Percentiles rank a stretch among this genome's conserved stretches.
phyloP scores from a whole-genome alignment of 208 protist genomes.

The Leptomonas seymouri region DNA sequence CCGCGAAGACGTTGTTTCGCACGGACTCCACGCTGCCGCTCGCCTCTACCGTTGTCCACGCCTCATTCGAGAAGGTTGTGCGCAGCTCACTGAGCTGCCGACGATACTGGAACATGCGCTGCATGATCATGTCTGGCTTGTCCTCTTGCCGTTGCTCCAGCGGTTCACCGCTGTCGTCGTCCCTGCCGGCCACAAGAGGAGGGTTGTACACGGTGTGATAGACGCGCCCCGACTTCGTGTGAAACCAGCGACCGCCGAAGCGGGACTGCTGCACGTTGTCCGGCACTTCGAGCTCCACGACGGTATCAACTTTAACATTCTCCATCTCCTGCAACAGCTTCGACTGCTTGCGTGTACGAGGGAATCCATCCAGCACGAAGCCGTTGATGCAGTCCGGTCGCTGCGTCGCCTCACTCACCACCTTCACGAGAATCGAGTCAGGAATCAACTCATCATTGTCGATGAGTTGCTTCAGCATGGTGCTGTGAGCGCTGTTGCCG shows the following conservation, averaged over 20 bases:
- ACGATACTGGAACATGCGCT: conserved; percentile 84
- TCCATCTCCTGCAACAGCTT: conserved; percentile 46
- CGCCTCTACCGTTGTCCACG: conserved; percentile 68
- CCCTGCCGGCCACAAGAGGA: conserved; percentile 77
- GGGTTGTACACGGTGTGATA: conserved; percentile 94
- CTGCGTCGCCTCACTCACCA: conserved; percentile 71
- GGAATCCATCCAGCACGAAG: conserved; percentile 92
- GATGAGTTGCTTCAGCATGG: conserved; percentile 61
- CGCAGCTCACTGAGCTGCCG: conserved; percentile 74
- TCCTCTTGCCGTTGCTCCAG: conserved; percentile 91
- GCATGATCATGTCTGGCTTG: conserved; percentile 77
- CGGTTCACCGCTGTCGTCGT: conserved; percentile 93
- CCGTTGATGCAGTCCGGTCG: conserved; percentile 87
- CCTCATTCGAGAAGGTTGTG: conserved; percentile 59
- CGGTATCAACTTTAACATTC: conserved; percentile 61
- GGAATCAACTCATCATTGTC: conserved; percentile 69
- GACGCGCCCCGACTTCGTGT: conserved; percentile 84
- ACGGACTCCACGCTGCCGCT: conserved; percentile 71
- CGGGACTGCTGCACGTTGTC: conserved; percentile 78
- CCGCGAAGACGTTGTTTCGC: conserved; percentile 70
- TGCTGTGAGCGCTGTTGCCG: conserved; percentile 53
- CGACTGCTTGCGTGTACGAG: conserved; percentile 76
- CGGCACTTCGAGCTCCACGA: conserved; percentile 74
- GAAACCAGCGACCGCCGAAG: conserved; percentile 84
- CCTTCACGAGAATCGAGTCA: conserved; percentile 64